Base-by-base conservation (phyloP, 2,329 filamentous ascomycete species). In the Aphanoascus verrucosus region DNA sequence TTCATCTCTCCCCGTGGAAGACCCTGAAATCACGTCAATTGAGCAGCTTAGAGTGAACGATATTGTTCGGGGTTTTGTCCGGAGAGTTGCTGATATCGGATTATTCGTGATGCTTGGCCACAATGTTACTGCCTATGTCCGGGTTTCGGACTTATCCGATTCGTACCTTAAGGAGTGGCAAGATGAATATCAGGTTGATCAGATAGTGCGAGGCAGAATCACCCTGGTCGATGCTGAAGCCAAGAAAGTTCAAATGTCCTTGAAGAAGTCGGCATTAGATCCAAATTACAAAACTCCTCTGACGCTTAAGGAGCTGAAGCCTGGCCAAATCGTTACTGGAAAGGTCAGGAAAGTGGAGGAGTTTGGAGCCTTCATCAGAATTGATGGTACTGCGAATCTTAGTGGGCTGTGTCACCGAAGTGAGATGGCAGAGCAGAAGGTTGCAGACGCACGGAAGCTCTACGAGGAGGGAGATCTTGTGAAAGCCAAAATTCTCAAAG, bases 91-190 rank as follows among this genome's bases (percentile, higher is more conserved):
- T 0, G 88, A 95, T 60, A 91, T 89, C 66, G 93, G 93, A 51
- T 70, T 98, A 1, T 95, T 96, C 63, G 80, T 98, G 45, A 79
- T 84, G 23, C 76, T 98, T 2, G 89, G 90, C 42, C 86, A 87
- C 15, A 82, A 85, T 58, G 77, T 95, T 15, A 86, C 86, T 48
- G 90, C 84, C 0, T 85, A 90, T 63, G 86, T 95, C 46, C 85
- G 87, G 60, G 84, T 97, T 51, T 81, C 85, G 8, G 90, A 97
- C 66, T 77, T 98, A 12, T 95, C 90, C 0, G 93, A 98, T 66
- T 79, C 81, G 6, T 98, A 84, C 67, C 73, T 98, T 62, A 97
- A 97, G 69, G 88, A 97, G 57, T 98, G 93, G 93, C 94, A 95
- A 72, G 81, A 86, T 35, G 76, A 84, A 43, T 96, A 91, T 71